A percentile compares a stretch with the other conserved stretches of the same genome.
These are phyloP conservation scores for Senna siamea DNA, from an alignment of 306 rosid species.

Conservation along the genomic window DNA sequence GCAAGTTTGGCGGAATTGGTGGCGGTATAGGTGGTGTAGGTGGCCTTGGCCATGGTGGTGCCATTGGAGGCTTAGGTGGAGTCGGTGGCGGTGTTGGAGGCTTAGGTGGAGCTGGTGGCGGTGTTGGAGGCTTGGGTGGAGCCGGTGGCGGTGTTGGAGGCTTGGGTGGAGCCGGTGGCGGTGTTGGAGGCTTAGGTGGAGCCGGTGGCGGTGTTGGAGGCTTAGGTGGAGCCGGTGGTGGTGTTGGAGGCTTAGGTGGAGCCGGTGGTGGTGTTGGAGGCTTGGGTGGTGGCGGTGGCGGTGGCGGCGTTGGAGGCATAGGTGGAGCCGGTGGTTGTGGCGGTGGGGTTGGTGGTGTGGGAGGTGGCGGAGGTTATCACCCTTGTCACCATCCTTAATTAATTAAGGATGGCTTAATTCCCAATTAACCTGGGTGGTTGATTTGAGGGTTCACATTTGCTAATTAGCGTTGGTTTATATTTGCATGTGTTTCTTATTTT, in stretches of 20 bases:
- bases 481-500: conserved; percentile 1
- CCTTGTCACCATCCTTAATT: conserved; percentile 20
- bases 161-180: conserved; percentile 12
- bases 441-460: not conserved
- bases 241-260: not conserved
- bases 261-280: conserved; percentile 13
- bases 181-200: too few species aligned
- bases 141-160: conserved; percentile 25
- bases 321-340: conserved; percentile 22
- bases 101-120: conserved; percentile 13
- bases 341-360: too few species aligned
- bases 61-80: conserved; percentile 21
- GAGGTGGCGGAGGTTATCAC: conserved; percentile 19
- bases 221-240: conserved; percentile 35
- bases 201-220: conserved; percentile 40
- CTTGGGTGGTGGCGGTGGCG: not conserved
- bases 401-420: too few species aligned
- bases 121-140: conserved; percentile 32
- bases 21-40: conserved; percentile 44
- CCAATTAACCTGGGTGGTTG: not conserved
- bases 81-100: conserved; percentile 17
- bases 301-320: conserved; percentile 4
- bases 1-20: conserved; percentile 37
- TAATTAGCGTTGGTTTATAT: not conserved
- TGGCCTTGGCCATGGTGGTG: too few species aligned